Conservation (phyloP, 805 yeast species). For the Saturnispora ahearnii region DNA sequence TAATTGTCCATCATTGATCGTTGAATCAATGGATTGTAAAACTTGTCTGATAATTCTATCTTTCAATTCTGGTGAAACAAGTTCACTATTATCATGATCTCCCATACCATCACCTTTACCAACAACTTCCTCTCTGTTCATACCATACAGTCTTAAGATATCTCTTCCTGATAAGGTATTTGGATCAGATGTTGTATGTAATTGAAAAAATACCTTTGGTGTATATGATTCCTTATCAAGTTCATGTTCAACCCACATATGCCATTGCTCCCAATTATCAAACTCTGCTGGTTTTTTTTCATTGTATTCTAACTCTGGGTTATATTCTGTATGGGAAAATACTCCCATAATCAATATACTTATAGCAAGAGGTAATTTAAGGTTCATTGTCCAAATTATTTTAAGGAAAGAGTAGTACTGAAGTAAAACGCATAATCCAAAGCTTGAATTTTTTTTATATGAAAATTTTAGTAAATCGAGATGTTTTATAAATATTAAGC, state of each 20-base stretch:
- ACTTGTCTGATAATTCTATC: constrained; percentile 48
- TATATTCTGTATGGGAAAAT: neutral
- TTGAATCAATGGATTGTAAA: constrained; percentile 46
- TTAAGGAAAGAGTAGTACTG: neutral
- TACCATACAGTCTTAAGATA: constrained; percentile 73
- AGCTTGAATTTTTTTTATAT: no score
- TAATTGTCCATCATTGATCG: constrained; percentile 40
- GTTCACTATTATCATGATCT: constrained; percentile 55
- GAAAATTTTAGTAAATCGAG: no score
- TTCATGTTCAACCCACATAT: constrained; percentile 85
- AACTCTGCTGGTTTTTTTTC: constrained; percentile 39
- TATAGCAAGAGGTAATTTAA: neutral
- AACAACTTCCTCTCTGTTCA: constrained; percentile 58
- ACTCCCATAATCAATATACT: neutral
- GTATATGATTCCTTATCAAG: constrained; percentile 21
- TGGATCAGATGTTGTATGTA: constrained; percentile 61
- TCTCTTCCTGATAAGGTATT: constrained; percentile 32
- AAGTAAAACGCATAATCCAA: no score
- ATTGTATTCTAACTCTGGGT: constrained; percentile 21
- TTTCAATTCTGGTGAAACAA: constrained; percentile 46
- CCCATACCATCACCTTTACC: constrained; percentile 94
- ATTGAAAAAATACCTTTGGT: constrained; percentile 60
- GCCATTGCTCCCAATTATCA: constrained; percentile 74
- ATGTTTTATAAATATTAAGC: neutral
- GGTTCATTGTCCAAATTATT: neutral